Evolutionary conservation across 306 rosid species (phyloP), one percentile per base, ranked within the genome.

Genomic region (Vicia faba): DNA sequence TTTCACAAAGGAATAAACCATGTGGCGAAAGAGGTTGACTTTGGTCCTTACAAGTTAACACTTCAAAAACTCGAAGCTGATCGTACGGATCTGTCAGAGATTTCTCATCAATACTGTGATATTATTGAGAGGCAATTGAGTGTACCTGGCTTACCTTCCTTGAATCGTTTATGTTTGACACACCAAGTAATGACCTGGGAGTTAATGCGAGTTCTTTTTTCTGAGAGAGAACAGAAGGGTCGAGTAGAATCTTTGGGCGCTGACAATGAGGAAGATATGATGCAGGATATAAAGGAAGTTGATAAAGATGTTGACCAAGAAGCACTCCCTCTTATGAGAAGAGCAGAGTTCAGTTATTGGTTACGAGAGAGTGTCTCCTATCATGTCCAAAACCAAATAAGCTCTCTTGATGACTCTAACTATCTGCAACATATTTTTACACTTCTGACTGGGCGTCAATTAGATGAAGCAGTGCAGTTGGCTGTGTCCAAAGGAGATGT

Each of bases 261-360:
- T 66, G 97, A 88, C 78, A 82, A 81, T 19, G 96, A 89, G 83
- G 98, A 89, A 82, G 96, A 89, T 73, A 90, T 89, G 91, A 85
- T 90, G 91, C 95, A 93, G 82, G 95, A 93, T 68, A 58, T 66
- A 53, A 86, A 80, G 79, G 91, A 86, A 82, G 74, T 71, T 77
- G 68, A 78, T 80, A 82, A 68, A 36, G 89, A 89, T 78, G 82
- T 77, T 28, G 97, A 93, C 62, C 81, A 11, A 20, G 97, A 88
- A 84, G 96, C 97, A 69, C 89, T 89, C 60, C 96, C 96, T 69
- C 84, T 89, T 36, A 69, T 88, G 70, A 86, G 96, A 70, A 89
- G 98, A 85, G 98, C 98, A 53, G 96, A 88, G 82, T 93, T 89
- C 72, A 89, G 97, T 77, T 86, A 82, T 78, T 93, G 98, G 98